Evolutionary conservation across 2,329 filamentous ascomycete species (phyloP), one percentile per base, ranked within the genome.

Genomic region (Leptographium galeiforme): DNA sequence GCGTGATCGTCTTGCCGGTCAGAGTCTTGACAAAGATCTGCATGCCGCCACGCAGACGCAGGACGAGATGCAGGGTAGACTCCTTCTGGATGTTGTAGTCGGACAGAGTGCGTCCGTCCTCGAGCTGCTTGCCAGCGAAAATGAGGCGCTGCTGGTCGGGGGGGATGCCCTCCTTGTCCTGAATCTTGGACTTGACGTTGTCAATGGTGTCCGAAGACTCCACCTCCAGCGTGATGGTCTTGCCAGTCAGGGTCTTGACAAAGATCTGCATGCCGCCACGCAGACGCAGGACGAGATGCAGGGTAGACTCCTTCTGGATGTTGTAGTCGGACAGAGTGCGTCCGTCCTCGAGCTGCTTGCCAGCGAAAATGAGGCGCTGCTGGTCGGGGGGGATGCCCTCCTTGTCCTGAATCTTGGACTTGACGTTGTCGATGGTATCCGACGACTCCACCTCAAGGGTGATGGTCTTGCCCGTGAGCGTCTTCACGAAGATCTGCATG

Each of bases 401-500:
- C 79, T 93, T 91, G 66, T 93, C 87, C 71, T 93, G 87, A 54
- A 91, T 93, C 79, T 91, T 93, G 53, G 76, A 80, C 80, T 93
- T 91, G 55, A 91, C 87, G 61, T 91, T 90, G 71, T 90, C 86
- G 87, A 95, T 95, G 0, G 89, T 95, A 63, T 95, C 89, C 6
- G 84, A 88, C 0, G 85, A 89, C 67, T 95, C 85, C 30, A 89
- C 85, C 71, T 89, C 85, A 36, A 89, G 72, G 34, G 86, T 90
- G 67, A 90, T 90, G 56, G 87, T 91, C 77, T 90, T 91, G 65
- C 89, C 89, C 71, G 90, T 95, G 65, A 95, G 81, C 63, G 89
- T 95, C 84, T 95, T 95, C 66, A 95, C 90, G 73, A 95, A 96
- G 79, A 96, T 95, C 80, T 95, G 90, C 90, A 95, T 94, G 51